Percentiles rank a stretch among this genome's conserved stretches.
Evolutionary conservation across 1,139 yeast genomes (phyloP).

Genomic region (Taphrina deformans): DNA sequence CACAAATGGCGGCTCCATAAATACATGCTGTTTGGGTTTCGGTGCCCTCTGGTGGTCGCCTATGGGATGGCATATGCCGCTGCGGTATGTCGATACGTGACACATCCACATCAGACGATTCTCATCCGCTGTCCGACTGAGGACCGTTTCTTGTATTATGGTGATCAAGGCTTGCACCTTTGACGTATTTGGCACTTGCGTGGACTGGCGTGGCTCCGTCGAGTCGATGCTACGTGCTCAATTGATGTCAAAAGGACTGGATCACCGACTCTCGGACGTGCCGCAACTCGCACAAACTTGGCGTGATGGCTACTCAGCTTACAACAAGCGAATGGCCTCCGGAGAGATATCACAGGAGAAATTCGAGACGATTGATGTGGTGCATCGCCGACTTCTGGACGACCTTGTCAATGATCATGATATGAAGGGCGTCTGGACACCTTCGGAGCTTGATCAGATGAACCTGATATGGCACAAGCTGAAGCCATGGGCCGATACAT

Average conservation of each 20-base stretch:
- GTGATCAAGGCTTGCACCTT: conserved; percentile 37
- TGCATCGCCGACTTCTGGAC: conserved; percentile 33
- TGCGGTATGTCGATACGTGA: too few relatives aligned
- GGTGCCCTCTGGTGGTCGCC: too few relatives aligned
- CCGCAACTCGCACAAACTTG: conserved; percentile 36
- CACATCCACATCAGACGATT: too few relatives aligned
- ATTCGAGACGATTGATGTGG: conserved; percentile 37
- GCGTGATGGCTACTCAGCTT: conserved; percentile 36
- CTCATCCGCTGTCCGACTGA: too few relatives aligned
- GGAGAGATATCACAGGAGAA: background rate
- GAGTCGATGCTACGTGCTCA: conserved; percentile 22
- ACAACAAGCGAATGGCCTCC: conserved; percentile 23
- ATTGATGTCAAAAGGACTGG: conserved; percentile 13
- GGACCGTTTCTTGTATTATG: too few relatives aligned
- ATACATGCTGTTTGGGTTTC: too few relatives aligned
- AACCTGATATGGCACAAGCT: conserved; percentile 38
- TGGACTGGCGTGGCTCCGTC: conserved; percentile 39
- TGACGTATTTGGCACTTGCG: conserved; percentile 40
- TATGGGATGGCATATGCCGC: too few relatives aligned
- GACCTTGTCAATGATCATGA: conserved; percentile 30
- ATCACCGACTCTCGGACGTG: background rate
- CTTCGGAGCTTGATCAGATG: conserved; percentile 35
- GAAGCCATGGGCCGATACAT: conserved; percentile 37
- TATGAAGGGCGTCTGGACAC: conserved; percentile 2
- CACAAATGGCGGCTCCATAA: too few relatives aligned